Evolutionary conservation across 352 stramenopile species (phyloP), one percentile per base, ranked within the genome.

Genomic region (Phytophthora sansomeana): DNA sequence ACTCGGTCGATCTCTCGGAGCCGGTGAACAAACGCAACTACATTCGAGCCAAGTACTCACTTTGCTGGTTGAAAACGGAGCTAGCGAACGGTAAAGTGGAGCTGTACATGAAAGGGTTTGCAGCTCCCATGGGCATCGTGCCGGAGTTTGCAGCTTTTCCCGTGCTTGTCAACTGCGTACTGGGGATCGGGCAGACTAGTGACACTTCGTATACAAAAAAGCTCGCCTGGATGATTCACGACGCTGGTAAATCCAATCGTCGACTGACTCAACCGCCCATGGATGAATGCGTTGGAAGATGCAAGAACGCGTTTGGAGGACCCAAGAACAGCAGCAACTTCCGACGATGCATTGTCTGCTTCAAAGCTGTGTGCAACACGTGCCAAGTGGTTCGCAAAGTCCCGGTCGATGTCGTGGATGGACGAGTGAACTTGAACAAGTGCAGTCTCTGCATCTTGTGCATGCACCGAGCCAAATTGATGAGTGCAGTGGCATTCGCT

Each of bases 1-100:
- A 92, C 60, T 88, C 83, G 19, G 74, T 92, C 43, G 53, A 77
- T 33, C 67, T 90, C n/a, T 68, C 65, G 1, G 77, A 85, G 48
- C 58, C 81, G 3, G 63, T 63, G 0, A 66, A 49, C 14, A 58
- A 67, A 11, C 21, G 54, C n/a, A 55, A 24, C 42, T 63, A 73
- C 33, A 60, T 84, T 13, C 77, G 72, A 30, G 79, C 63, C 19
- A 84, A 86, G 10, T 72, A 62, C 10, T 85, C 77, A 5, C 50
- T 75, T 0, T 84, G 77, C 32, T 80, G 72, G 47, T 47, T 86
- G 4, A 84, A 78, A 35, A 70, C 69, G 4, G 75, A 88, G 43
- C 42, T 71, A 1, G 9, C 53, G 1, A 71, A 70, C 5, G 70
- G 74, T 6, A 72, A 70, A 16, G 63, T 87, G 14, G 77, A 87